Evolutionary conservation across 371 early-diverging fungal species (phyloP), one percentile per base, ranked within the genome.

Genomic region (Umbelopsis sp.): DNA sequence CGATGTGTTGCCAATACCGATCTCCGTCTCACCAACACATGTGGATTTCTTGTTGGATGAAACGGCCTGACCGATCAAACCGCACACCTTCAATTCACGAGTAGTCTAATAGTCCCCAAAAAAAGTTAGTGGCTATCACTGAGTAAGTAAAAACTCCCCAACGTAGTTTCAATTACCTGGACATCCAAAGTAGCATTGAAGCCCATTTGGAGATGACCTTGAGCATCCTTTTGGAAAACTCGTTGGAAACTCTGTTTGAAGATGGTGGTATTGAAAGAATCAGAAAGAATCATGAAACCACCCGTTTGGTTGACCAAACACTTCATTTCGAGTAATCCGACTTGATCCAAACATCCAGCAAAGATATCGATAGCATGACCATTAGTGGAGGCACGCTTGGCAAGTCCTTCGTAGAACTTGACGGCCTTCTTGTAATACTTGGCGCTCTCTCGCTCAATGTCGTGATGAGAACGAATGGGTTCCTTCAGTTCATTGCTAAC

Each of bases 181-280:
- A 99, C 97, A 76, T 98, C 98, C 45, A 99, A 80, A 8, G 96
- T 95, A n/a, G 97, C 99, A 80, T 99, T 99, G 84, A 99, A 99
- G 14, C 96, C 99, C 94, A 96, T 93, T 73, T 89, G 87, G 75
- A 99, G 81, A 67, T 91, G 85, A 12, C 95, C 97, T 65, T 94
- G 91, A 14, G 86, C 87, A 72, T 97, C 97, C 80, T 94, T 97
- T 66, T 86, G 90, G 83, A 97, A 95, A 50, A 99, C 76, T 48
- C 94, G 88, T 74, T 94, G 92, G 90, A 96, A 97, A 72, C 94
- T 93, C 79, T 97, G 96, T 84, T 97, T 98, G 86, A 99, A 99
- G 62, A 99, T 95, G 35, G 93, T 86, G 11, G 97, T 97, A 50
- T 91, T 92, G 88, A 98, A 99, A 51, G 97, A 94, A 78, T 99